Base-by-base conservation (phyloP, 176 grass and related monocot species). In the Miscanthus lutarioriparius region DNA sequence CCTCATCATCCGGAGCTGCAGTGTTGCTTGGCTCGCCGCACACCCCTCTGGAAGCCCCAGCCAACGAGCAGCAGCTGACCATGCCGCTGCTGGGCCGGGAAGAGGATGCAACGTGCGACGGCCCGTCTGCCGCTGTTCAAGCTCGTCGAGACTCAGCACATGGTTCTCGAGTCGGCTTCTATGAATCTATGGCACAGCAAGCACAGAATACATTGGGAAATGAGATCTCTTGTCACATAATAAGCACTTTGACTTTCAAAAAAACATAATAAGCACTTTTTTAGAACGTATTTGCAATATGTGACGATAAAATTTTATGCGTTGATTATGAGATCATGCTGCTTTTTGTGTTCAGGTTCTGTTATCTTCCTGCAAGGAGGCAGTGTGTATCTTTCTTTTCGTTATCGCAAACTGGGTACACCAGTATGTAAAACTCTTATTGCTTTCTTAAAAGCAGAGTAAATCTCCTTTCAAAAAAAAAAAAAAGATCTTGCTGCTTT, bases 171-270 rank as follows among this genome's bases (percentile, higher is more conserved):
- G 33, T 25, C 56, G 25, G 4, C 30, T 81, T 22, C 13, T 39
- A 20, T 56, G 79, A 81, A 81, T 69, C 79, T 81, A 39, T 38
- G 65, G 47, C 22, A 61, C 22, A 25, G 6, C 6, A 61, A 62
- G 11, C 45, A 69, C 44, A 37, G 0, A n/a, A n/a, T n/a, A n/a
- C n/a, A n/a, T n/a, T n/a, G n/a, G n/a, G n/a, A n/a, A n/a, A n/a
- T n/a, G n/a, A n/a, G n/a, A n/a, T n/a, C n/a, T n/a, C n/a, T n/a
- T n/a, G n/a, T n/a, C n/a, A n/a, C n/a, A n/a, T n/a, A n/a, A n/a
- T n/a, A n/a, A n/a, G n/a, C n/a, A n/a, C n/a, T n/a, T n/a, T n/a
- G n/a, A n/a, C n/a, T n/a, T n/a, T n/a, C n/a, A n/a, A n/a, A n/a
- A n/a, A n/a, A n/a, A n/a, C n/a, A n/a, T n/a, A n/a, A n/a, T n/a